Conservation (phyloP, 2,329 filamentous ascomycete genomes). For the Trichoderma koningii region DNA sequence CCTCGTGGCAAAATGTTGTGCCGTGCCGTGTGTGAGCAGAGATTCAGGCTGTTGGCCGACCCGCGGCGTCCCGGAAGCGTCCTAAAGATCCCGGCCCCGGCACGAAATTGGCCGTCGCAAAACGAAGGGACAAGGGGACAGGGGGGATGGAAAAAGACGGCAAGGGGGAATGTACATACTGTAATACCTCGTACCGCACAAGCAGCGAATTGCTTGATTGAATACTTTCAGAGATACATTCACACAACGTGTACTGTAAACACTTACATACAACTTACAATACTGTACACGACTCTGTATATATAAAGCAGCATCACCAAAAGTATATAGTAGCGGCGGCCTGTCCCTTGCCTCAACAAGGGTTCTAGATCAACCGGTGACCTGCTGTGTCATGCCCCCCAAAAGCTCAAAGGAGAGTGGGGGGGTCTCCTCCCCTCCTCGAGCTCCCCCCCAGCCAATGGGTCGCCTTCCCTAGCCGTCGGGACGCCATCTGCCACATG, state of each 20-base stretch:
- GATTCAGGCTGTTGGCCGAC: background rate
- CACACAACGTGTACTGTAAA: too few species aligned
- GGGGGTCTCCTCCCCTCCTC: background rate
- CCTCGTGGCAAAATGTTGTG: too few species aligned
- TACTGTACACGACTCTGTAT: background rate
- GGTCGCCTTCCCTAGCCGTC: constrained; percentile 22
- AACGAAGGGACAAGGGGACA: background rate
- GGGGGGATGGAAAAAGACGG: too few species aligned
- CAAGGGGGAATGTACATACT: too few species aligned
- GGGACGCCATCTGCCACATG: constrained; percentile 27
- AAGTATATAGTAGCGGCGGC: constrained; percentile 9
- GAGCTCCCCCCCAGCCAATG: constrained; percentile 17
- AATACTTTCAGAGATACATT: background rate
- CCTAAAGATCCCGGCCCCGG: constrained; percentile 21
- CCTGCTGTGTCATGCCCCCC: constrained; percentile 15
- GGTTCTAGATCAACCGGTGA: constrained; percentile 17
- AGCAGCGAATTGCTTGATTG: background rate
- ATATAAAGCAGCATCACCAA: background rate
- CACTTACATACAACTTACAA: too few species aligned
- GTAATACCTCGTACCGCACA: background rate
- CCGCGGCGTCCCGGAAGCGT: constrained; percentile 8
- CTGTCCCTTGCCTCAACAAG: constrained; percentile 20
- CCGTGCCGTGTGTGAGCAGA: constrained; percentile 4
- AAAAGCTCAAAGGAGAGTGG: background rate
- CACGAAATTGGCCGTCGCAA: constrained; percentile 11